Evolutionary conservation across 2,329 filamentous ascomycete species (phyloP).

Genomic region (Colletotrichum somersetense): DNA sequence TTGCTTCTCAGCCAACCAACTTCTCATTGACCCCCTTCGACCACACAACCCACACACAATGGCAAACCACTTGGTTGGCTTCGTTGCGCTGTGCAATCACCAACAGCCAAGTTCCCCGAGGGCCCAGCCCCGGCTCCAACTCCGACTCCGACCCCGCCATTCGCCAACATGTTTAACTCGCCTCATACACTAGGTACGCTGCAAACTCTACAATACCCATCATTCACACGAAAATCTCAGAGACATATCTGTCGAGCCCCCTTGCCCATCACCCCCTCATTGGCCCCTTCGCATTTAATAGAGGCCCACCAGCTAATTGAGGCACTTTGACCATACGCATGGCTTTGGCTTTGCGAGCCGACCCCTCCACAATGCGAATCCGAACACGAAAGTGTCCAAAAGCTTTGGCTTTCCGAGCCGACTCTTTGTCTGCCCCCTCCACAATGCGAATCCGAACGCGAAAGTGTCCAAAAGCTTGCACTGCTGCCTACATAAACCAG

Average conservation of each 20-base stretch:
- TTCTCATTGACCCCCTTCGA: neutral
- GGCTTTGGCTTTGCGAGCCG: neutral
- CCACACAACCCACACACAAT: conserved; percentile 6
- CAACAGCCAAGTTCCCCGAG: conserved; percentile 13
- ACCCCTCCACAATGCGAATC: conserved; percentile 13
- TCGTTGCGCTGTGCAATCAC: neutral
- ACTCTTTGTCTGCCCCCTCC: too few species aligned
- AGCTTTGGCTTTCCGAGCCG: neutral
- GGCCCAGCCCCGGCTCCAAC: neutral
- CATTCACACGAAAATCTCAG: neutral
- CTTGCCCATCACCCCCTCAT: neutral
- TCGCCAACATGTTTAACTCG: neutral
- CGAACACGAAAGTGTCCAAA: neutral
- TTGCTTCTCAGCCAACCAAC: neutral
- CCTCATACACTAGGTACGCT: neutral
- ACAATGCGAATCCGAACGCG: conserved; percentile 34
- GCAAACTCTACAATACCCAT: neutral
- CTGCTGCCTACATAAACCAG: too few species aligned
- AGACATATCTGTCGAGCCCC: neutral
- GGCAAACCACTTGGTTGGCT: neutral
- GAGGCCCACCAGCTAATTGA: neutral
- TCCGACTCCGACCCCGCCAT: conserved; percentile 15
- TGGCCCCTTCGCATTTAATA: conserved; percentile 6
- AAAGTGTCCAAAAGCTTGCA: neutral
- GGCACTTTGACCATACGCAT: neutral